Percentiles rank a stretch among this genome's conserved stretches.
These are phyloP conservation scores for Sphagnum tenellum DNA, from an alignment of 225 moss, liverwort and hornwort species.

Conservation along the genomic window DNA sequence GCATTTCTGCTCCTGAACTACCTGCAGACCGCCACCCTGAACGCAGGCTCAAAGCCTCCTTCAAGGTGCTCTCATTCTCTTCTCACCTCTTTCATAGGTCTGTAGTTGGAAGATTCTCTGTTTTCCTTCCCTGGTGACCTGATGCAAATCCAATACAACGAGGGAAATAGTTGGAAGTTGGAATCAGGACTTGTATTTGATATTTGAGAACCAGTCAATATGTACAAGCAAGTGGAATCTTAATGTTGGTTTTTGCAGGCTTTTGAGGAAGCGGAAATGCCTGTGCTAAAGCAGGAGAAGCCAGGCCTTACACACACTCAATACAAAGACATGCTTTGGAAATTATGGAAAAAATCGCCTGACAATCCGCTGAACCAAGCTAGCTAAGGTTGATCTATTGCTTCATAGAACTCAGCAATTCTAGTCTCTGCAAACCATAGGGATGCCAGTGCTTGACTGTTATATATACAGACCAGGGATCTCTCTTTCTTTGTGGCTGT, in stretches of 20 bases:
- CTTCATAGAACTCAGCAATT: no score
- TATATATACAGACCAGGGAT: no score
- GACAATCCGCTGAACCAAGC: conserved; percentile 95
- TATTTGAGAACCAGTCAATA: no score
- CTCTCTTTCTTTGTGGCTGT: no score
- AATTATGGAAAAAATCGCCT: conserved; percentile 95
- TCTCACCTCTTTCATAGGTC: neutral
- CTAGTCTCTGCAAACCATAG: no score
- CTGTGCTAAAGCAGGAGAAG: conserved; percentile 73
- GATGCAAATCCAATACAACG: no score
- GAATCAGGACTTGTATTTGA: no score
- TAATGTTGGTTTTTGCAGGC: conserved; percentile 30
- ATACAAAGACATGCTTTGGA: conserved; percentile 96
- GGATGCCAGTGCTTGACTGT: no score
- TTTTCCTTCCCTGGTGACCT: no score
- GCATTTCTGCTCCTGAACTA: conserved; percentile 35
- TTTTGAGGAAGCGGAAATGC: conserved; percentile 92
- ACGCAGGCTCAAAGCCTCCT: conserved; percentile 84
- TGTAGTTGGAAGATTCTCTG: neutral
- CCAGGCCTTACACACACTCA: conserved; percentile 88
- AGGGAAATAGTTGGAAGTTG: no score
- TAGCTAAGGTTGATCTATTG: conserved; percentile 13
- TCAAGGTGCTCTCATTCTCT: conserved; percentile 38
- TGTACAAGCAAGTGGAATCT: neutral
- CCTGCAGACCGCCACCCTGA: conserved; percentile 85